phyloP scores from a whole-genome alignment of 108 stramenopile genomes.

The Nannochloropsis gaditana region DNA sequence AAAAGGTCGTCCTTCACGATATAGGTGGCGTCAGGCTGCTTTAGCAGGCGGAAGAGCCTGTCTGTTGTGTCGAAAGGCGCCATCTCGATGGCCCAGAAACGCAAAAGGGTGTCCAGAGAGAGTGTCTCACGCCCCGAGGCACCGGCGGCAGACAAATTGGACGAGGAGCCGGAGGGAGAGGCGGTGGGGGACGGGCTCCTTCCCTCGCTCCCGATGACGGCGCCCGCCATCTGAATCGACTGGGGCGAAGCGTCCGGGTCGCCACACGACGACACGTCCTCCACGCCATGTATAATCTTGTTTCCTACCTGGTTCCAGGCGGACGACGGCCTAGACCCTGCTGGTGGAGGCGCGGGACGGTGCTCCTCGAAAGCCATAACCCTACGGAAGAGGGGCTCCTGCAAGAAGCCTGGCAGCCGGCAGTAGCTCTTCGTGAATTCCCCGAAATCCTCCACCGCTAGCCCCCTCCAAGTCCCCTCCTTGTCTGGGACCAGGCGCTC shows the following conservation, averaged over 20 bases:
- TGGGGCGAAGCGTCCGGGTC: not conserved
- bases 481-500: not conserved
- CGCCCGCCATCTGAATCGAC: conserved; percentile 20
- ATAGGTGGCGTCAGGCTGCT: conserved; percentile 65
- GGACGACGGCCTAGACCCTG: not conserved
- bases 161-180: not conserved
- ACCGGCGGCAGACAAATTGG: conserved; percentile 24
- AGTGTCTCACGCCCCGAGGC: not conserved
- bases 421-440: conserved; percentile 84
- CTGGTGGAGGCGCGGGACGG: conserved; percentile 8
- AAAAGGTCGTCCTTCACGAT: conserved; percentile 84
- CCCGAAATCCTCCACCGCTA: conserved; percentile 68
- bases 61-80: conserved; percentile 80
- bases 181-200: not conserved
- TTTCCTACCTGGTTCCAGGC: not conserved
- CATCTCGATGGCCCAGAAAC: conserved; percentile 80
- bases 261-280: not conserved
- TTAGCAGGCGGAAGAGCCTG: conserved; percentile 82
- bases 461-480: not conserved
- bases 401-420: conserved; percentile 84
- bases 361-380: conserved; percentile 51
- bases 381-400: conserved; percentile 70
- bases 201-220: conserved; percentile 22
- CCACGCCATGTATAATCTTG: not conserved
- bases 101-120: conserved; percentile 59